Evolutionary conservation across 2,329 filamentous ascomycete species (phyloP).

Genomic region (Nannizzia gypsea): DNA sequence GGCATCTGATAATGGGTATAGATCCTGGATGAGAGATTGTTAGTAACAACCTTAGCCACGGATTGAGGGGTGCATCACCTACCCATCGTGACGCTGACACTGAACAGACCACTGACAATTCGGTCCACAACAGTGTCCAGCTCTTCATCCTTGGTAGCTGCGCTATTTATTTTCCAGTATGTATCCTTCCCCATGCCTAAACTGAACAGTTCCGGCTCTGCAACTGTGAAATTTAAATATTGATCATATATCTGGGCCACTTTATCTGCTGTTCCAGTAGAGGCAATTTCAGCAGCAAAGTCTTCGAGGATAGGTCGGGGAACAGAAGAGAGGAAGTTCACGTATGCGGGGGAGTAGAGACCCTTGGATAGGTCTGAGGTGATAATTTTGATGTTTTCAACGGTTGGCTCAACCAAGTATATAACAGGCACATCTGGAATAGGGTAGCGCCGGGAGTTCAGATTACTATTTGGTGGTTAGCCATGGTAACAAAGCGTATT

Average conservation of each 20-base stretch:
- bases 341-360: slow-evolving; percentile 84
- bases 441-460: slow-evolving; percentile 67
- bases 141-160: slow-evolving; percentile 77
- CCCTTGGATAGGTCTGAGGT: slow-evolving; percentile 75
- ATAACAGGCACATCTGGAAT: slow-evolving; percentile 95
- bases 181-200: slow-evolving; percentile 85
- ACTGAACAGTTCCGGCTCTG: slow-evolving; percentile 90
- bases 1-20: slow-evolving; percentile 90
- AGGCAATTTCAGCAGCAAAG: slow-evolving; percentile 77
- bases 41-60: background rate
- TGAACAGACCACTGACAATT: slow-evolving; percentile 94
- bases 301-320: slow-evolving; percentile 84
- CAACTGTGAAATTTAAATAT: slow-evolving; percentile 94
- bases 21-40: slow-evolving; percentile 44
- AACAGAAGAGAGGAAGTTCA: slow-evolving; percentile 94
- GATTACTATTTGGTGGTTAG: slow-evolving; percentile 47
- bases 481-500: background rate
- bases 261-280: slow-evolving; percentile 72
- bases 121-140: slow-evolving; percentile 77
- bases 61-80: slow-evolving; percentile 20
- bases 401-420: slow-evolving; percentile 85
- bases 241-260: slow-evolving; percentile 93
- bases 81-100: slow-evolving; percentile 97
- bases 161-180: slow-evolving; percentile 94
- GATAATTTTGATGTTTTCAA: slow-evolving; percentile 68